phyloP scores from a whole-genome alignment of 495 filamentous ascomycete species.

The Delitschia confertaspora region DNA sequence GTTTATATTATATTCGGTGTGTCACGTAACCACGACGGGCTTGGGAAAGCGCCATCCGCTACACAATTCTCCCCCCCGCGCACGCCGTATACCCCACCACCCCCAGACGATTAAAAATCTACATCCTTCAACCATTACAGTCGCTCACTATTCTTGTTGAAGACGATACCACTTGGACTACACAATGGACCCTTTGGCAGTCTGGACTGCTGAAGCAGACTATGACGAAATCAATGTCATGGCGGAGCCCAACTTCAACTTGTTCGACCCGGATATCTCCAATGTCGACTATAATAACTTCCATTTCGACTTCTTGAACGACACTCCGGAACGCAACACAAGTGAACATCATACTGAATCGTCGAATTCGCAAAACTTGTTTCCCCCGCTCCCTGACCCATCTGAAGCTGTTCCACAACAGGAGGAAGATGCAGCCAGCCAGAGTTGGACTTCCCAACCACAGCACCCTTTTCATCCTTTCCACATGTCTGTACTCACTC shows the following conservation, averaged over 20 bases:
- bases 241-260: conserved; percentile 26
- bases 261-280: too few species aligned
- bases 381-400: background rate
- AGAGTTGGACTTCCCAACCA: conserved; percentile 6
- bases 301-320: conserved; percentile 27
- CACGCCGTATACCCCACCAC: too few species aligned
- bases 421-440: conserved; percentile 38
- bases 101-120: too few species aligned
- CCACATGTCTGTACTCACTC: conserved; percentile 25
- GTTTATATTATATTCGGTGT: too few species aligned
- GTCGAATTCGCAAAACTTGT: conserved; percentile 6
- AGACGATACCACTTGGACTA: too few species aligned
- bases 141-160: too few species aligned
- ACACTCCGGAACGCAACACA: conserved; percentile 26
- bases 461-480: conserved; percentile 21
- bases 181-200: conserved; percentile 10
- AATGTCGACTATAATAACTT: conserved; percentile 29
- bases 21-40: too few species aligned
- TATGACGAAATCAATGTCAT: conserved; percentile 24
- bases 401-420: conserved; percentile 35
- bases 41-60: too few species aligned
- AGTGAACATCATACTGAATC: conserved; percentile 10
- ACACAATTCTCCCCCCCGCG: too few species aligned
- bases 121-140: too few species aligned
- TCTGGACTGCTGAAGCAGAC: conserved; percentile 25